A percentile compares a stretch with the other conserved stretches of the same genome.
phyloP scores from a whole-genome alignment of 441 rosid genomes.

The Bruguiera hainesii region DNA sequence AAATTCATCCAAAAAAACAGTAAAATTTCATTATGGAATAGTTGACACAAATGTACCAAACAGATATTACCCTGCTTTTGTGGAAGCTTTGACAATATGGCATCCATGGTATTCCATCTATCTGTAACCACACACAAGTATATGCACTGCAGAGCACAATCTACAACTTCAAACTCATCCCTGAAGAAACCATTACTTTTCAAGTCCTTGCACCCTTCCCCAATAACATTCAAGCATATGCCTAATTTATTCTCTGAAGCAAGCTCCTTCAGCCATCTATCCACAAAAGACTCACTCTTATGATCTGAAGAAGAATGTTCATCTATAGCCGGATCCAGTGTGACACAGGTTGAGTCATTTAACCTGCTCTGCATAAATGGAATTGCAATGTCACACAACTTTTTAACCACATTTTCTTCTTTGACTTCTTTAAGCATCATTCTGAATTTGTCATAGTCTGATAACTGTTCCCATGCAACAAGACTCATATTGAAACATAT shows the following conservation, averaged over 20 bases:
- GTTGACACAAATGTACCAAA: background rate
- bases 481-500: constrained; percentile 59
- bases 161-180: constrained; percentile 73
- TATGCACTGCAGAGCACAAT: constrained; percentile 83
- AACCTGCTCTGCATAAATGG: constrained; percentile 69
- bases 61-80: constrained; percentile 58
- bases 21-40: background rate
- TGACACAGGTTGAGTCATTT: constrained; percentile 21
- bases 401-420: constrained; percentile 60
- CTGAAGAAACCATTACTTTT: constrained; percentile 51
- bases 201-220: constrained; percentile 76
- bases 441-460: constrained; percentile 87
- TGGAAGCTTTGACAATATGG: constrained; percentile 82
- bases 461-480: constrained; percentile 70
- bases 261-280: constrained; percentile 88
- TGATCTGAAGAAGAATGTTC: constrained; percentile 25
- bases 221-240: constrained; percentile 73
- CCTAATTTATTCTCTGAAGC: constrained; percentile 72
- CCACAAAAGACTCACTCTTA: constrained; percentile 60
- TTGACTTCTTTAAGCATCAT: constrained; percentile 70
- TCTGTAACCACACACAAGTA: constrained; percentile 72
- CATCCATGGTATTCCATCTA: constrained; percentile 82
- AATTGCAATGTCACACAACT: constrained; percentile 63
- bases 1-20: background rate
- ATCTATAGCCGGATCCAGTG: constrained; percentile 24